Base-by-base conservation (phyloP, 2,329 filamentous ascomycete genomes). In the Esteya vermicola region DNA sequence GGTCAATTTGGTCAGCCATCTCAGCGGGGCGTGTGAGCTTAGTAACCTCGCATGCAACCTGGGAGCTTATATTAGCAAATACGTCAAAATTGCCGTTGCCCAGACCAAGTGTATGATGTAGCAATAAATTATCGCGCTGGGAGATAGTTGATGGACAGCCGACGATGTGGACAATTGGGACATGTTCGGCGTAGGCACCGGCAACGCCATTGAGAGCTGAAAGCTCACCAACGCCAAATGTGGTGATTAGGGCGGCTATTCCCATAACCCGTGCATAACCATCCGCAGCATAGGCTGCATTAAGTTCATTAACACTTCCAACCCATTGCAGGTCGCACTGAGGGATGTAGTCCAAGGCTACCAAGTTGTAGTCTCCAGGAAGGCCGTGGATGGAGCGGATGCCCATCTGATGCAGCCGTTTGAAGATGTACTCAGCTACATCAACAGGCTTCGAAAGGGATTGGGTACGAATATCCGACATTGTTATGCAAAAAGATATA, bases 1-100 rank as follows among this genome's bases (percentile, higher is more conserved):
- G 70, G 55, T 93, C 86, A 49, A 93, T 88, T 51, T 85, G 73
- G 13, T 67, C 63, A 9, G 84, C 78, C 32, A 82, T 81, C 48
- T 83, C 78, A 43, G 68, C 59, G 2, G 80, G 74, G 46, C 83
- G 70, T 53, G 75, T 78, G 42, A 93, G 67, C 50, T 79, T 78
- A 40, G 80, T 76, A 30, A 82, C 67, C 19, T 75, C 74, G 54
- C 77, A 81, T 1, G 83, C 83, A 49, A 93, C 75, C 38, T 75
- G 59, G 35, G 70, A 64, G 55, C 69, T 82, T 80, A 93, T 93
- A 52, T 83, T 73, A 49, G 76, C 70, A 57, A 93, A 93, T 40
- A 85, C 82, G 45, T 50, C 45, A 33, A 50, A 54, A 21, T 80
- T 71, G 39, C 76, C 67, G 48, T 74, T 70, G 18, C 64, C 67